phyloP scores from a whole-genome alignment of 169 alveolate species.

The Eimeria tenella region DNA sequence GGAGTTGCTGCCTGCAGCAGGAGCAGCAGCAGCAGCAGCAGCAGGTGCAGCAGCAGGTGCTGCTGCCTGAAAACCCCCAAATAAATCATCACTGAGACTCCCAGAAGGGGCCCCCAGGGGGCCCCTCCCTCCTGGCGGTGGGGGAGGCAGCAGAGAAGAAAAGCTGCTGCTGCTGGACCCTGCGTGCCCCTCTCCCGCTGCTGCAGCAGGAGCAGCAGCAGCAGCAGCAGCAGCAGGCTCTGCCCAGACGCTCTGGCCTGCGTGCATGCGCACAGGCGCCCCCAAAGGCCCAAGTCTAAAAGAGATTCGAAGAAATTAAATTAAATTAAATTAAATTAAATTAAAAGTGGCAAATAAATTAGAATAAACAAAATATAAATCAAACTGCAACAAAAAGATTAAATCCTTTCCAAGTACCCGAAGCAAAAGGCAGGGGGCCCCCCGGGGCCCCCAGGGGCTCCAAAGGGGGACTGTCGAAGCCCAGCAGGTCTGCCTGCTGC shows the following conservation, averaged over 20 bases:
- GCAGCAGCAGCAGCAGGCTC: background rate
- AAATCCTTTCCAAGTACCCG: slow-evolving; percentile 13
- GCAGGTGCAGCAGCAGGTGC: background rate
- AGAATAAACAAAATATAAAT: background rate
- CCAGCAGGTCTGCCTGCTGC: slow-evolving; percentile 59
- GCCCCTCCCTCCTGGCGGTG: slow-evolving; percentile 14
- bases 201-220: background rate
- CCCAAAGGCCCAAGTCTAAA: background rate
- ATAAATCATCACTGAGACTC: slow-evolving; percentile 31
- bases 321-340: background rate
- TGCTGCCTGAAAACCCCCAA: slow-evolving; percentile 58
- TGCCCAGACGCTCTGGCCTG: slow-evolving; percentile 49
- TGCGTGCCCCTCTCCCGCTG: too few relatives aligned
- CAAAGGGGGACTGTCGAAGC: slow-evolving; percentile 51
- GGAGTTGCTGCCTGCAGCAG: slow-evolving; percentile 36
- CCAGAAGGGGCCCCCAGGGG: slow-evolving; percentile 9
- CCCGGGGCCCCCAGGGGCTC: slow-evolving; percentile 13
- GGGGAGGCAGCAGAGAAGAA: slow-evolving; percentile 25
- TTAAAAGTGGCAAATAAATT: background rate
- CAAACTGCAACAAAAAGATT: background rate
- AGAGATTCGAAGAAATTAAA: background rate
- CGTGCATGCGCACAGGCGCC: background rate
- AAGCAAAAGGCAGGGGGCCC: slow-evolving; percentile 45
- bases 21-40: background rate
- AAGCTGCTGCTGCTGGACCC: slow-evolving; percentile 42